Percentiles rank a stretch among this genome's conserved stretches.
These are phyloP conservation scores for Castanospermum australe DNA, from an alignment of 306 rosid genomes.

Conservation along the genomic window DNA sequence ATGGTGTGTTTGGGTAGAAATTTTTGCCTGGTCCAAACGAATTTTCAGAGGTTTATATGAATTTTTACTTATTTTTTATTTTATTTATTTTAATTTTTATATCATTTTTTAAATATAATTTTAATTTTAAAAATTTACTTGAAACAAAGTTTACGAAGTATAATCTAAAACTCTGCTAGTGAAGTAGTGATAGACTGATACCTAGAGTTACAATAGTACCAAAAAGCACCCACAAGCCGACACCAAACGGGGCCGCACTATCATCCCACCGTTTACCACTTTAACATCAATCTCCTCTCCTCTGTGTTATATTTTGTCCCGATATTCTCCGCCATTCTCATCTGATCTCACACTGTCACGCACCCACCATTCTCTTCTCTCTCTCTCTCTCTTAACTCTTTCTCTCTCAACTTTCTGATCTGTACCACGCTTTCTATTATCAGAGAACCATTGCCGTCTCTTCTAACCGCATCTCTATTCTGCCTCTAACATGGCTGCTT, in stretches of 20 bases:
- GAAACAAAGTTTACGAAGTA: too few relatives aligned
- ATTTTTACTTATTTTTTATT: too few relatives aligned
- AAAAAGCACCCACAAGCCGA: constrained; percentile 45
- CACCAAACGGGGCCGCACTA: constrained; percentile 30
- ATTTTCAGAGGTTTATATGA: too few relatives aligned
- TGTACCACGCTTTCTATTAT: background rate
- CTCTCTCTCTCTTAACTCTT: background rate
- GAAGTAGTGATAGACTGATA: background rate
- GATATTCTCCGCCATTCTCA: background rate
- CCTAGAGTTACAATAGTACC: constrained; percentile 9
- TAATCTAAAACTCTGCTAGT: too few relatives aligned
- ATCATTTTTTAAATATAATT: too few relatives aligned
- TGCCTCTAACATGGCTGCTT: constrained; percentile 49
- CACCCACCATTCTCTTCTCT: constrained; percentile 26
- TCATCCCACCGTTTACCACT: constrained; percentile 39
- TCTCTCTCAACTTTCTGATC: background rate
- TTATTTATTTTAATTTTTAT: too few relatives aligned
- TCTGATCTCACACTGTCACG: constrained; percentile 27
- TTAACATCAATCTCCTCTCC: constrained; percentile 6
- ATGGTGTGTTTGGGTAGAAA: too few relatives aligned
- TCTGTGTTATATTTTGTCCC: constrained; percentile 33
- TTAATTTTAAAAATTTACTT: too few relatives aligned
- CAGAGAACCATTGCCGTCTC: background rate
- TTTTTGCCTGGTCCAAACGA: too few relatives aligned
- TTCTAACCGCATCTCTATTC: constrained; percentile 8